phyloP scores from a whole-genome alignment of 2,329 filamentous ascomycete genomes.

The Cercospora beticola region DNA sequence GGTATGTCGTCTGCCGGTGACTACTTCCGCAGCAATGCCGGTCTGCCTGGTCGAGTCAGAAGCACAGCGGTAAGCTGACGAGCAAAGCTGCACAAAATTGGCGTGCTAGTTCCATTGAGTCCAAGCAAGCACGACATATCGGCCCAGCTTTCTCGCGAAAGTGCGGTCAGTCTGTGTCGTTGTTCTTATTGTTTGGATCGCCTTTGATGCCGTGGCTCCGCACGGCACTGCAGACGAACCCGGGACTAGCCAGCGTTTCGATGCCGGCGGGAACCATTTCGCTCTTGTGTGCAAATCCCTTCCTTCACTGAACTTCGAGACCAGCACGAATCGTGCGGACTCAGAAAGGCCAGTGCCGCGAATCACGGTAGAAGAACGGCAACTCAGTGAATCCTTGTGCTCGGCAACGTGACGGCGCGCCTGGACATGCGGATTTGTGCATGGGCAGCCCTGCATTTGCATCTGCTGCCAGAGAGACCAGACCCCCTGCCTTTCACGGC shows the following conservation, averaged over 20 bases:
- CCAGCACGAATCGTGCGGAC: neutral
- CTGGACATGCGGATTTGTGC: neutral
- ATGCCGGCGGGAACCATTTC: neutral
- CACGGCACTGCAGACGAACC: neutral
- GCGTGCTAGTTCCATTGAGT: neutral
- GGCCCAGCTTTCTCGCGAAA: slow-evolving; percentile 3
- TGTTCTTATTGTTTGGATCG: neutral
- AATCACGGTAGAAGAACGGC: slow-evolving; percentile 11
- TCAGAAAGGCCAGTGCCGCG: neutral
- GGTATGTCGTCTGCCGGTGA: neutral
- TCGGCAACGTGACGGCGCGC: slow-evolving; percentile 8
- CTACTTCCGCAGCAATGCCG: neutral
- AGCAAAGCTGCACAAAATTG: neutral
- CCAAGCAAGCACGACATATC: neutral
- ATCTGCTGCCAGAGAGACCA: neutral
- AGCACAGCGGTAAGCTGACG: neutral
- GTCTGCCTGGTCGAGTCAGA: neutral
- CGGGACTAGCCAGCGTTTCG: neutral
- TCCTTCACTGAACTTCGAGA: neutral
- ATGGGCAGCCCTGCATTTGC: slow-evolving; percentile 3
- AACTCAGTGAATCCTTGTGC: neutral
- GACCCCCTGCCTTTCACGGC: neutral
- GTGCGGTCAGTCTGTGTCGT: neutral
- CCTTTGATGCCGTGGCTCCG: neutral
- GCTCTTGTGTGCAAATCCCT: neutral